These are phyloP conservation scores for Chrysosporium keratinophilum DNA, from an alignment of 2,329 filamentous ascomycete species.

Conservation along the genomic window DNA sequence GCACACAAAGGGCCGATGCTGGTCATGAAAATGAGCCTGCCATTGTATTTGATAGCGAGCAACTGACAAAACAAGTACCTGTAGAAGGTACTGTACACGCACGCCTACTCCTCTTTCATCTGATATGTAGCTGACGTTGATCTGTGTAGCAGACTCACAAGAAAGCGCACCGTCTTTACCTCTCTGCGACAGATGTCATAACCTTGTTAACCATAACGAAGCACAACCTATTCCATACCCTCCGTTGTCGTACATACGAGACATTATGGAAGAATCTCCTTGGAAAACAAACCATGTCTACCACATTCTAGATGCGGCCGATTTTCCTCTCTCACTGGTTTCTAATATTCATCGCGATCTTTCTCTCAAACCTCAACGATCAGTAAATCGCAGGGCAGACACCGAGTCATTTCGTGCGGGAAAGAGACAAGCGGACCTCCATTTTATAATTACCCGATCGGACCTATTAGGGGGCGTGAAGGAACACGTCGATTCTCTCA, in stretches of 20 bases:
- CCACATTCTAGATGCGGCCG: slow-evolving; percentile 86
- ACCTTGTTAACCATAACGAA: slow-evolving; percentile 62
- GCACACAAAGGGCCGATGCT: not conserved
- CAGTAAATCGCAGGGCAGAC: slow-evolving; percentile 67
- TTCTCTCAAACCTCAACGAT: slow-evolving; percentile 61
- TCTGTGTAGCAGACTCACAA: not conserved
- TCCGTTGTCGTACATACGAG: slow-evolving; percentile 65
- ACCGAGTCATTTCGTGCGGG: slow-evolving; percentile 55
- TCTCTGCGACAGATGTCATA: slow-evolving; percentile 80
- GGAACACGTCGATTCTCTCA: slow-evolving; percentile 69
- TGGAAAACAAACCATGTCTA: slow-evolving; percentile 90
- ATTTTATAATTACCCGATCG: slow-evolving; percentile 80
- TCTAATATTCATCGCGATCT: slow-evolving; percentile 63
- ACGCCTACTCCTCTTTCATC: not conserved
- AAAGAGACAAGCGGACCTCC: slow-evolving; percentile 66
- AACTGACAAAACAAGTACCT: not conserved
- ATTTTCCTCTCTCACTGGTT: slow-evolving; percentile 89
- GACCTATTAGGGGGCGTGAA: slow-evolving; percentile 79
- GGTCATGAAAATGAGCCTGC: not conserved
- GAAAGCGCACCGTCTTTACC: slow-evolving; percentile 32
- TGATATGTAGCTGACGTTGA: not conserved
- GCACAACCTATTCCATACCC: slow-evolving; percentile 69
- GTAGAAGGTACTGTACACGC: not conserved
- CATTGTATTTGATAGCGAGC: not conserved
- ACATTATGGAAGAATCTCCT: slow-evolving; percentile 79